Conservation (phyloP, 1,139 yeast genomes). For the Yamadazyma blattariae region DNA sequence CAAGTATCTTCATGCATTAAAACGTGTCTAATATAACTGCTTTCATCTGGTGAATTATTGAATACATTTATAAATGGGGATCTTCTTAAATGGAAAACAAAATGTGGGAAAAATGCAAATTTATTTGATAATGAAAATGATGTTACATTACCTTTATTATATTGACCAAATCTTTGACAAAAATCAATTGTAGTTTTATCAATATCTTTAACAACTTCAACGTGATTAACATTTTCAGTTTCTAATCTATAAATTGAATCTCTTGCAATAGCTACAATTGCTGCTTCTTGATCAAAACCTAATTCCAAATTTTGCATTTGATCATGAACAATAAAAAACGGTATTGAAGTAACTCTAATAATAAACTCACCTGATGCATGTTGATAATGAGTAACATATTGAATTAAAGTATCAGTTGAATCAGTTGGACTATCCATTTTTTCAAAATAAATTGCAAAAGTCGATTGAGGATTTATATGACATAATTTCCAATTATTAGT, state of each 20-base stretch:
- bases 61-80: slow-evolving; percentile 70
- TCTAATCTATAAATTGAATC: slow-evolving; percentile 47
- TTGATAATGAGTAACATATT: slow-evolving; percentile 76
- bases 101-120: slow-evolving; percentile 77
- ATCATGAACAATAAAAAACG: slow-evolving; percentile 41
- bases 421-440: slow-evolving; percentile 35
- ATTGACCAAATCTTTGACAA: slow-evolving; percentile 87
- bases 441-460: slow-evolving; percentile 59
- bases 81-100: slow-evolving; percentile 67
- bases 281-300: slow-evolving; percentile 70
- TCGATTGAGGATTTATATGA: slow-evolving; percentile 51
- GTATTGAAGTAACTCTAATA: slow-evolving; percentile 51
- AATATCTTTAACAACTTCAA: slow-evolving; percentile 79
- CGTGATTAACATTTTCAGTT: slow-evolving; percentile 53
- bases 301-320: slow-evolving; percentile 31
- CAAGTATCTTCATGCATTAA: slow-evolving; percentile 65
- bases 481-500: slow-evolving; percentile 65
- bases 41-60: slow-evolving; percentile 79
- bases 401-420: slow-evolving; percentile 44
- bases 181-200: slow-evolving; percentile 82
- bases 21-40: slow-evolving; percentile 64
- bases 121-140: slow-evolving; percentile 78
- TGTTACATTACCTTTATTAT: slow-evolving; percentile 68
- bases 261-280: slow-evolving; percentile 60
- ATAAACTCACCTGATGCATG: slow-evolving; percentile 47